A percentile compares a stretch with the other conserved stretches of the same genome.
Conservation (phyloP, 2,329 filamentous ascomycete species). For the Colletotrichum sidae region DNA sequence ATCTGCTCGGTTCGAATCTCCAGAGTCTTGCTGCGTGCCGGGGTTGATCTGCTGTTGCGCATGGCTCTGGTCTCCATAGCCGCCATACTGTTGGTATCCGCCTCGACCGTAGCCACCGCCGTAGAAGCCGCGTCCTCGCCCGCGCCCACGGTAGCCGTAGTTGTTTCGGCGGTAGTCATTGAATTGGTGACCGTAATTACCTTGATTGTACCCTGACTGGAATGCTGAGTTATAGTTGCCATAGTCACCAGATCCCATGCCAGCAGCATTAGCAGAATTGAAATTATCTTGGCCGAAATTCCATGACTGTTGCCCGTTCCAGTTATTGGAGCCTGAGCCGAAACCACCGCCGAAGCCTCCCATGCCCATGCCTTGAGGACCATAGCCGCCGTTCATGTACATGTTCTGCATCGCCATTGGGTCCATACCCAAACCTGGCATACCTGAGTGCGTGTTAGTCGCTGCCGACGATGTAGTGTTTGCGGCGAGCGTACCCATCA, state of each 20-base stretch:
- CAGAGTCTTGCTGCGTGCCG: constrained; percentile 37
- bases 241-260: constrained; percentile 85
- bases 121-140: constrained; percentile 73
- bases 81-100: constrained; percentile 60
- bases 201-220: constrained; percentile 83
- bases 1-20: constrained; percentile 39
- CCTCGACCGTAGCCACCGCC: constrained; percentile 67
- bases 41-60: constrained; percentile 34
- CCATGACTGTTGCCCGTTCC: constrained; percentile 85
- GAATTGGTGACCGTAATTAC: constrained; percentile 84
- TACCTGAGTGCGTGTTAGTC: constrained; percentile 64
- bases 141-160: constrained; percentile 74
- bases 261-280: constrained; percentile 85
- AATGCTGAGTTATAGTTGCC: constrained; percentile 82
- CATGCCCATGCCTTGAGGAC: constrained; percentile 83
- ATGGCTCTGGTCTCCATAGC: constrained; percentile 50
- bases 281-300: constrained; percentile 90
- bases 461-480: constrained; percentile 15
- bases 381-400: constrained; percentile 83
- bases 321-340: constrained; percentile 75
- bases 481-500: constrained; percentile 81
- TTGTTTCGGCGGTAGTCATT: constrained; percentile 81
- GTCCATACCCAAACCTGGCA: constrained; percentile 89
- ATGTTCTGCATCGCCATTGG: constrained; percentile 79
- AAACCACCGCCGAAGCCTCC: constrained; percentile 76